Percentiles rank a stretch among this genome's conserved stretches.
These are phyloP conservation scores for Aspergillus piperis DNA, from an alignment of 2,329 filamentous ascomycete species.

Conservation along the genomic window DNA sequence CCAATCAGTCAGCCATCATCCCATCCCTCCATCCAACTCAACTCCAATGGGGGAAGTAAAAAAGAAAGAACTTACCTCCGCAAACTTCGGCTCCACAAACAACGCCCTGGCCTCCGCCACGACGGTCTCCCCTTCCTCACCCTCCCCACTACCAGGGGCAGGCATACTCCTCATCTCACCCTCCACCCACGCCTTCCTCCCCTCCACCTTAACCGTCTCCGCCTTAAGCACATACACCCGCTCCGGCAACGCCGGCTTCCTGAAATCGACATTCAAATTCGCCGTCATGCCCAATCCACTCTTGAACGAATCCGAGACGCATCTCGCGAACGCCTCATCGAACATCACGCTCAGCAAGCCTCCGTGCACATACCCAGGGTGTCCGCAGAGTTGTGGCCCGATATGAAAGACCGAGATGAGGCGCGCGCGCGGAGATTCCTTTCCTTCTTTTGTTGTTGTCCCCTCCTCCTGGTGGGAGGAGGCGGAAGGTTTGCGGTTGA, in stretches of 20 bases:
- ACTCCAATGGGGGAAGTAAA: background rate
- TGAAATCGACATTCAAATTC: slow-evolving; percentile 40
- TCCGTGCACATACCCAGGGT: slow-evolving; percentile 40
- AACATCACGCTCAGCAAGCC: slow-evolving; percentile 37
- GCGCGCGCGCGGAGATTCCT: background rate
- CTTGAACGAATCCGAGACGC: slow-evolving; percentile 34
- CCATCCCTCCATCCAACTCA: background rate
- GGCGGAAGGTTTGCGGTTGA: background rate
- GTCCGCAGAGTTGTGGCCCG: slow-evolving; percentile 36
- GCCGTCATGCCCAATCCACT: slow-evolving; percentile 41
- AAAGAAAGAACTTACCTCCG: slow-evolving; percentile 29
- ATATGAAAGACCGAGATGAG: slow-evolving; percentile 35
- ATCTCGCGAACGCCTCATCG: slow-evolving; percentile 41
- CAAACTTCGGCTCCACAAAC: slow-evolving; percentile 43
- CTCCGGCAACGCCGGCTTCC: slow-evolving; percentile 35
- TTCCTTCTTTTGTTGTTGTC: background rate
- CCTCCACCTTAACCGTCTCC: slow-evolving; percentile 36
- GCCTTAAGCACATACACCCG: slow-evolving; percentile 36
- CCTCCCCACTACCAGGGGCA: background rate
- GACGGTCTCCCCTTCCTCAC: slow-evolving; percentile 29
- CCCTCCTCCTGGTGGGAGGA: too few species aligned
- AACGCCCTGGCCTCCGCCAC: slow-evolving; percentile 41
- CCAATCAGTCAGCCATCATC: background rate
- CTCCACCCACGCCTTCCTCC: slow-evolving; percentile 42
- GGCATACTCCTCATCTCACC: slow-evolving; percentile 29